Percentiles rank a stretch among this genome's conserved stretches.
These are phyloP conservation scores for Dactylonectria estremocensis DNA, from an alignment of 2,329 filamentous ascomycete species.

Conservation along the genomic window DNA sequence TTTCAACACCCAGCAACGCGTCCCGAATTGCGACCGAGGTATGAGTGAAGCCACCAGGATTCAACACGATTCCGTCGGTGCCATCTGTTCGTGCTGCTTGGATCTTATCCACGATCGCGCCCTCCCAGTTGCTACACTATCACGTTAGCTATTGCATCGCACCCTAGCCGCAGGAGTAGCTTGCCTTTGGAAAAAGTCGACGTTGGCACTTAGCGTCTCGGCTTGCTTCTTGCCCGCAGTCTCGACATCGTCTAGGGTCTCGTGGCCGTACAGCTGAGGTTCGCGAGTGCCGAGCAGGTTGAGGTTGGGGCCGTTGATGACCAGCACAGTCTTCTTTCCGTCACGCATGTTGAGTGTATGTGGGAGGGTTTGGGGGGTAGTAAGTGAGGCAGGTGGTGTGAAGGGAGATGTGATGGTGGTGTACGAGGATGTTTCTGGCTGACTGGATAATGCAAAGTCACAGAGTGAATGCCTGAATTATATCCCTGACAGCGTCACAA, in stretches of 20 bases:
- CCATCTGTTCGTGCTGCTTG: slow-evolving; percentile 28
- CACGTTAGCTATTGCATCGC: background rate
- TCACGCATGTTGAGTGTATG: background rate
- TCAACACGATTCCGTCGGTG: slow-evolving; percentile 29
- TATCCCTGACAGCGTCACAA: background rate
- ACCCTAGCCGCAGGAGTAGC: too few species aligned
- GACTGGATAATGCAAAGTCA: background rate
- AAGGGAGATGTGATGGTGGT: background rate
- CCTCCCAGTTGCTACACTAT: slow-evolving; percentile 17
- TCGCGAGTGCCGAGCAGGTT: slow-evolving; percentile 14
- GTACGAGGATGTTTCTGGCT: background rate
- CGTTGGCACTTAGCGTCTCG: background rate
- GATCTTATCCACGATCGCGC: slow-evolving; percentile 28
- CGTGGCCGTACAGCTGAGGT: slow-evolving; percentile 8
- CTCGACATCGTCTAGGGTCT: slow-evolving; percentile 6
- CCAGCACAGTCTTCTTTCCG: slow-evolving; percentile 6
- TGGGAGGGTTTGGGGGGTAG: background rate
- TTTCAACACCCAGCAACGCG: slow-evolving; percentile 25
- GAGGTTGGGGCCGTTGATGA: slow-evolving; percentile 19
- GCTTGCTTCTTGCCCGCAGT: background rate
- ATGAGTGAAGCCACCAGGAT: slow-evolving; percentile 33
- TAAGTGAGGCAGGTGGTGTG: background rate
- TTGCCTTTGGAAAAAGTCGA: slow-evolving; percentile 1
- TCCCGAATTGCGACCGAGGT: slow-evolving; percentile 32
- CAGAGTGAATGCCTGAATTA: background rate